Base-by-base conservation (phyloP, 768 basidiomycete species). In the Pseudohyphozyma bogoriensis region DNA sequence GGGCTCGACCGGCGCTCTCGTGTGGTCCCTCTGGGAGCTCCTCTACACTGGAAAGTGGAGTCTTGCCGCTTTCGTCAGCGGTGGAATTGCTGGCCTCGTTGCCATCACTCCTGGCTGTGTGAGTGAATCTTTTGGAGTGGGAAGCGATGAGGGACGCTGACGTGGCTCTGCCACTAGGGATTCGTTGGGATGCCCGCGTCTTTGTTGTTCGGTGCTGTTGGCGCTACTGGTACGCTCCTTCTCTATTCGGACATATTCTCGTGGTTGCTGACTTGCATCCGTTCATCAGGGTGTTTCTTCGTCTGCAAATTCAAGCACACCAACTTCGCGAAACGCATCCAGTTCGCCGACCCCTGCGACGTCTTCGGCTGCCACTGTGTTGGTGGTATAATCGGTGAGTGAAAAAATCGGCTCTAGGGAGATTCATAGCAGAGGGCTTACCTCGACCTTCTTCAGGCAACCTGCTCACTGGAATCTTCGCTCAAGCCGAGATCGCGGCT, bases 51-150 rank as follows among this genome's bases (percentile, higher is more conserved):
- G 80, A 73, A 93, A 93, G 72, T 95, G 90, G 92, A 84, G 82
- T 53, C 85, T 82, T 1, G 89, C 96, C 63, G 90, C 91, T 11
- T 93, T 93, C 76, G 96, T 93, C 75, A 90, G 90, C 4, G 92
- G 92, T 26, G 89, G 89, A 37, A 87, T 96, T 60, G 78, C 85
- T 11, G 93, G 68, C 76, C 76, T 40, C 76, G 58, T 59, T 24
- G 50, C 37, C 39, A 59, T 59, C 46, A 59, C 58, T 10, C 58
- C 58, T 6, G 58, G 51, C 12, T 59, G 58, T 37, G 58, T n/a
- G n/a, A n/a, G n/a, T n/a, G n/a, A n/a, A n/a, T n/a, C n/a, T n/a
- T n/a, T n/a, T n/a, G n/a, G n/a, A n/a, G n/a, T n/a, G n/a, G n/a
- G n/a, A n/a, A n/a, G n/a, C n/a, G n/a, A n/a, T n/a, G n/a, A n/a